These are phyloP conservation scores for Moelleriella libera DNA, from an alignment of 2,329 filamentous ascomycete species.

Conservation along the genomic window DNA sequence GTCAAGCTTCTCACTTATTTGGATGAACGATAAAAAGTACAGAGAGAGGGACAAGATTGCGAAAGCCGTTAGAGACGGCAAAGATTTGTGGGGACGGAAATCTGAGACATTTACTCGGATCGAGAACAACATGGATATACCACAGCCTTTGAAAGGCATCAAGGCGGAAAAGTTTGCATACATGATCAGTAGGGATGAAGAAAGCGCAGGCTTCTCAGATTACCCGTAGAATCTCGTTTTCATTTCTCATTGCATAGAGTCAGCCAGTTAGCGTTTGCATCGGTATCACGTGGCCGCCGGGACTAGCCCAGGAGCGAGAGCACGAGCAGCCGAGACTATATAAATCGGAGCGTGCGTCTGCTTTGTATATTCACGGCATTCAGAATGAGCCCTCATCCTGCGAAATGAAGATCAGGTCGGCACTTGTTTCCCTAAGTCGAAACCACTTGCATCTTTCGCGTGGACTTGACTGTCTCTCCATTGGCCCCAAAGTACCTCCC, in stretches of 20 bases:
- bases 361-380: too few species aligned
- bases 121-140: constrained; percentile 37
- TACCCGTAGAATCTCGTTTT: constrained; percentile 12
- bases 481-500: background rate
- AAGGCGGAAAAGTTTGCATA: constrained; percentile 27
- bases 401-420: background rate
- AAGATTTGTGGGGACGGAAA: constrained; percentile 39
- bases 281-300: too few species aligned
- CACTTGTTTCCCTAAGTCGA: too few species aligned
- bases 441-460: background rate
- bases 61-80: constrained; percentile 32
- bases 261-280: too few species aligned
- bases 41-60: constrained; percentile 33
- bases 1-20: constrained; percentile 38
- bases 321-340: too few species aligned
- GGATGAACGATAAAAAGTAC: constrained; percentile 34
- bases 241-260: too few species aligned
- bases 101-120: constrained; percentile 32
- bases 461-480: background rate
- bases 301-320: too few species aligned
- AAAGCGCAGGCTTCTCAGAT: constrained; percentile 32
- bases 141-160: constrained; percentile 24
- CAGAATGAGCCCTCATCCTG: constrained; percentile 4
- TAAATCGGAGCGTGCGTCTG: too few species aligned
- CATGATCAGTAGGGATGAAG: constrained; percentile 29